Evolutionary conservation across 2,329 filamentous ascomycete species (phyloP).

Genomic region (Cryphonectria carpinicola): DNA sequence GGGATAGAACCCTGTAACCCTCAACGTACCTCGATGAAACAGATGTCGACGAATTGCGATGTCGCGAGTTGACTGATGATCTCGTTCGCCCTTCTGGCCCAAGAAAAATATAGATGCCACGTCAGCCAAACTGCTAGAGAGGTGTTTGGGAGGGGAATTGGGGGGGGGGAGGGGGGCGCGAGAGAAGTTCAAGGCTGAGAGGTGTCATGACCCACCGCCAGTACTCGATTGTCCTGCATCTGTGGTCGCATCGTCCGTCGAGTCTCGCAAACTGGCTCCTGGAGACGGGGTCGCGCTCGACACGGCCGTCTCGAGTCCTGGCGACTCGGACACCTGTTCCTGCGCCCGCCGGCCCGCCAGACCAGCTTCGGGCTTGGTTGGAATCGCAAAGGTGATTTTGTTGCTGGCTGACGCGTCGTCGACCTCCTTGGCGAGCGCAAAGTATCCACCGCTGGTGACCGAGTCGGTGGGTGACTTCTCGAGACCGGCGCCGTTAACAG

Average conservation of each 20-base stretch:
- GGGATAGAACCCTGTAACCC: not conserved
- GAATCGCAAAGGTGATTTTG: conserved; percentile 28
- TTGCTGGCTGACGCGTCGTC: conserved; percentile 8
- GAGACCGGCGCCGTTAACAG: conserved; percentile 30
- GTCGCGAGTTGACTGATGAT: conserved; percentile 16
- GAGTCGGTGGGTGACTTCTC: not conserved
- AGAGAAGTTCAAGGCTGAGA: not conserved
- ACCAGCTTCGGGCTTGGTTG: conserved; percentile 15
- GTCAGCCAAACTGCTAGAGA: conserved; percentile 13
- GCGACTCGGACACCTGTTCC: conserved; percentile 9
- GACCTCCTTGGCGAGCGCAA: conserved; percentile 3
- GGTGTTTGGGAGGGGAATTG: not conserved
- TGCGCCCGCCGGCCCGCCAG: not conserved
- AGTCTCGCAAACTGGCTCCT: conserved; percentile 20
- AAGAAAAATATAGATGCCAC: conserved; percentile 17
- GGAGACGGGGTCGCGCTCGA: conserved; percentile 26
- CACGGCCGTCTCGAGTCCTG: conserved; percentile 16
- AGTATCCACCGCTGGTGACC: conserved; percentile 21
- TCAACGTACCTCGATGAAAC: conserved; percentile 23
- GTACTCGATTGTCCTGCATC: conserved; percentile 22
- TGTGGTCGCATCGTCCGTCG: conserved; percentile 21
- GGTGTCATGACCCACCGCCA: conserved; percentile 25
- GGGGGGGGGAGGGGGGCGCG: not conserved
- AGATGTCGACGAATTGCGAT: conserved; percentile 22
- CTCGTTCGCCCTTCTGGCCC: conserved; percentile 14